These are phyloP conservation scores for Populus tomentosa DNA, from an alignment of 441 rosid species.

Conservation along the genomic window DNA sequence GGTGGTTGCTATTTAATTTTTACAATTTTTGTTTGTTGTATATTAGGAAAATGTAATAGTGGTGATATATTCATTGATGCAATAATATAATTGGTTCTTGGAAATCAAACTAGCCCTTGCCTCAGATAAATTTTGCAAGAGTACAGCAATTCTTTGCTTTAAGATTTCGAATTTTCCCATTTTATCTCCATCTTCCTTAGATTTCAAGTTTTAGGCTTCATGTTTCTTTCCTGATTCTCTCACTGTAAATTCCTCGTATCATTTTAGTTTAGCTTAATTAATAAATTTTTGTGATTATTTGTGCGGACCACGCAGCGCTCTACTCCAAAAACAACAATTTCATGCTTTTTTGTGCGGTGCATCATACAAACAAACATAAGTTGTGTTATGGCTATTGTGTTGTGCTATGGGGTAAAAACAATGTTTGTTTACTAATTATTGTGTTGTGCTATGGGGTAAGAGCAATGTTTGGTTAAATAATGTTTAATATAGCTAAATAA, in stretches of 20 bases:
- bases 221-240: background rate
- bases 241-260: background rate
- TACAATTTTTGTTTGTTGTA: conserved; percentile 22
- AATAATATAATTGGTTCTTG: background rate
- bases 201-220: background rate
- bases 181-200: background rate
- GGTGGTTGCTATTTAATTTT: conserved; percentile 3
- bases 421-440: no score
- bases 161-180: background rate
- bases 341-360: no score
- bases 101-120: background rate
- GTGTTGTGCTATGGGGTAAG: no score
- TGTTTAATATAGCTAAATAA: no score
- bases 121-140: conserved; percentile 6
- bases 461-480: no score
- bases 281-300: no score
- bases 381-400: no score
- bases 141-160: background rate
- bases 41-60: conserved; percentile 16
- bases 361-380: no score
- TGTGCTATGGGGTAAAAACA: no score
- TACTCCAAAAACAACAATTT: no score
- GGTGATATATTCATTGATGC: conserved; percentile 13
- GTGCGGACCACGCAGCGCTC: no score
- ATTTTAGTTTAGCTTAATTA: no score